Conservation (phyloP, 805 yeast genomes). For the Geotrichum ghanense region DNA sequence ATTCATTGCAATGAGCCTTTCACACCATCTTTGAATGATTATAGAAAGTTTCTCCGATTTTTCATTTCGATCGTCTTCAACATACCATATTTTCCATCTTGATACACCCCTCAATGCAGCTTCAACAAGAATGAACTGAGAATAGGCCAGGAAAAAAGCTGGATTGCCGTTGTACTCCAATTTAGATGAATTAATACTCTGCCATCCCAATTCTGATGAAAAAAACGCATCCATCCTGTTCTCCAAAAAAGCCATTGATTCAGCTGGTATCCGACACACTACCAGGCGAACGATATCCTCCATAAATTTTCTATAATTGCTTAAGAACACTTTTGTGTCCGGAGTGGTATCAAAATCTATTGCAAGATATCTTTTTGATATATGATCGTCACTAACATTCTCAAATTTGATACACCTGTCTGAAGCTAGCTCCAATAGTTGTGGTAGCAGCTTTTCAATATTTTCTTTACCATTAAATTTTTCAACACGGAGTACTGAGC, state of each 20-base stretch:
- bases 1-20: slow-evolving; percentile 52
- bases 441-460: slow-evolving; percentile 48
- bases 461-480: slow-evolving; percentile 33
- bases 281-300: slow-evolving; percentile 87
- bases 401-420: slow-evolving; percentile 66
- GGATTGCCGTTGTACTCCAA: slow-evolving; percentile 53
- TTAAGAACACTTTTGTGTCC: slow-evolving; percentile 65
- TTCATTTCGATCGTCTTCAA: slow-evolving; percentile 42
- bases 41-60: slow-evolving; percentile 42
- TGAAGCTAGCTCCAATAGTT: slow-evolving; percentile 63
- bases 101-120: slow-evolving; percentile 85
- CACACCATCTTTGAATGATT: slow-evolving; percentile 51
- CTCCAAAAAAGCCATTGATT: slow-evolving; percentile 74
- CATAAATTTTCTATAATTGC: slow-evolving; percentile 69
- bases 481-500: slow-evolving; percentile 73
- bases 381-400: slow-evolving; percentile 51
- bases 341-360: slow-evolving; percentile 81
- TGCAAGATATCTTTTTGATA: slow-evolving; percentile 57
- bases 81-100: slow-evolving; percentile 93
- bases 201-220: slow-evolving; percentile 49
- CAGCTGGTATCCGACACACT: slow-evolving; percentile 76
- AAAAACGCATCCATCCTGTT: slow-evolving; percentile 61
- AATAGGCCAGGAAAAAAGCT: slow-evolving; percentile 52
- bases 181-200: slow-evolving; percentile 40
- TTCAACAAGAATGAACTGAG: slow-evolving; percentile 80